Base-by-base conservation (phyloP, 306 rosid species). In the Cucurbita pepo region DNA sequence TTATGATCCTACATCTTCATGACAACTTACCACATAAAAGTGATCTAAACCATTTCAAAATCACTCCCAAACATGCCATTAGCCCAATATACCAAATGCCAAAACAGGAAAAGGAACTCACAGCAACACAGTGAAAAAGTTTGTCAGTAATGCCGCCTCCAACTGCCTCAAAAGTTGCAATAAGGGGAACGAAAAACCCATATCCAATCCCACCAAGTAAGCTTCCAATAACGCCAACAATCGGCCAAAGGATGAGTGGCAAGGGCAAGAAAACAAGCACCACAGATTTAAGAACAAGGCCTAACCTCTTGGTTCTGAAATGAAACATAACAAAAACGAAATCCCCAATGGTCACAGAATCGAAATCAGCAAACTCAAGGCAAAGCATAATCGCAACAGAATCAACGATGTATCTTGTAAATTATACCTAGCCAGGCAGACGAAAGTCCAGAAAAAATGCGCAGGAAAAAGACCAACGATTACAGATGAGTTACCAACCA, bases 111-210 rank as follows among this genome's bases (percentile, higher is more conserved):
- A 52, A 5, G 74, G 7, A 36, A 89, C 91, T 79, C 77, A 89
- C 96, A 50, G 60, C 56, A 71, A 86, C 83, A 74, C 90, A 89
- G 83, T 86, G 96, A 78, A 82, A 75, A 62, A 84, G 75, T 78
- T 91, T 87, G 60, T 79, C 75, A 4, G 63, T 22, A 36, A 83
- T 74, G 74, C 62, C 79, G 64, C 50, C 77, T 36, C 90, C 93
- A n/a, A 85, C 82, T 6, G 91, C 91, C 81, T 87, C 91, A 82
- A 91, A 87, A 75, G 96, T 91, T 62, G 89, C 85, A 77, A 89
- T 77, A 78, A 91, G 86, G 44, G 97, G 97, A 73, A 81, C 55
- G 56, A 91, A 89, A 56, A 86, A 48, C 6, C 96, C 97, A 78
- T 86, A 91, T 83, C 91, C 97, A 30, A 91, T 69, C 80, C 92